phyloP scores from a whole-genome alignment of 177 flowering plant species.

The Vitis hybrid region DNA sequence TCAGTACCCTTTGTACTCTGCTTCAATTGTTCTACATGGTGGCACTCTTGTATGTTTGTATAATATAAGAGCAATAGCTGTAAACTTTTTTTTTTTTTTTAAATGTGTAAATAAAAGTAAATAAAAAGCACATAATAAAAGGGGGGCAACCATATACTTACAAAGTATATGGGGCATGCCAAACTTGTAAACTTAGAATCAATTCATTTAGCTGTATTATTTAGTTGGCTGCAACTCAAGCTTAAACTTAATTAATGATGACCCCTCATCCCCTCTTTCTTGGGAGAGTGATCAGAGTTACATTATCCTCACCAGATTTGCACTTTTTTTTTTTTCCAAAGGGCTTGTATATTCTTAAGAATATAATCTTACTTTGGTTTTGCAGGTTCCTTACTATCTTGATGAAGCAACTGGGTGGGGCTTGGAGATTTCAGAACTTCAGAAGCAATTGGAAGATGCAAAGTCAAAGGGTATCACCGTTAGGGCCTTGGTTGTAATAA shows the following conservation, averaged over 20 bases:
- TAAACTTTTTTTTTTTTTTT: not conserved
- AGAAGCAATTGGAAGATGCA: constrained; percentile 77
- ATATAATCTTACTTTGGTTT: constrained; percentile 9
- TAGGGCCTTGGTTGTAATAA: constrained; percentile 94
- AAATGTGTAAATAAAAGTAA: too few relatives aligned
- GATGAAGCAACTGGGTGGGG: constrained; percentile 98
- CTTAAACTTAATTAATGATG: too few relatives aligned
- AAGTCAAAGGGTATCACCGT: constrained; percentile 73
- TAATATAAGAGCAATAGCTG: not conserved
- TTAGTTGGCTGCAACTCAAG: too few relatives aligned
- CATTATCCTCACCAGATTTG: too few relatives aligned
- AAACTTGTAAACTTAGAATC: too few relatives aligned
- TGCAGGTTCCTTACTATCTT: constrained; percentile 92
- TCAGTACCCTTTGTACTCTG: constrained; percentile 95
- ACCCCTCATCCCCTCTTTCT: too few relatives aligned
- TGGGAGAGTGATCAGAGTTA: too few relatives aligned
- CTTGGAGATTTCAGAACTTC: constrained; percentile 75
- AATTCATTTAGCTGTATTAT: too few relatives aligned
- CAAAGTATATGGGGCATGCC: too few relatives aligned
- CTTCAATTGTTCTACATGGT: constrained; percentile 97
- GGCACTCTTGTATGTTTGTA: constrained; percentile 75
- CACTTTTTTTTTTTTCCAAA: not conserved
- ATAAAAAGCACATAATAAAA: too few relatives aligned
- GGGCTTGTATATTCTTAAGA: not conserved
- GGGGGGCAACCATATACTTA: too few relatives aligned